phyloP scores from a whole-genome alignment of 2,329 filamentous ascomycete genomes.

The Nannizzia gypsea region DNA sequence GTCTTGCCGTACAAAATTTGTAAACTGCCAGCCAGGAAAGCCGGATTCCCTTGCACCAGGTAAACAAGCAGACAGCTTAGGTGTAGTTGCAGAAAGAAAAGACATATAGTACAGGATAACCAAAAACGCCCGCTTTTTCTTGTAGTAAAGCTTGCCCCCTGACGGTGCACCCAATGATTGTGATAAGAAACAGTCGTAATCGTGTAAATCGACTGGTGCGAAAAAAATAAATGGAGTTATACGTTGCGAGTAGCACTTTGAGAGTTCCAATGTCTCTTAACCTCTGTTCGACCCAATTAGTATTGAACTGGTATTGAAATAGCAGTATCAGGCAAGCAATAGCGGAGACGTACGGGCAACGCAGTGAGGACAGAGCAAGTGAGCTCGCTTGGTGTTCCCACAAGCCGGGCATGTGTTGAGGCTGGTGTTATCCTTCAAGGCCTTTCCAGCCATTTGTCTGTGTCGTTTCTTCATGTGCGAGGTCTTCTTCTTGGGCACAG shows the following conservation, averaged over 20 bases:
- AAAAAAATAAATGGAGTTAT: neutral
- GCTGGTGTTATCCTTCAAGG: constrained; percentile 74
- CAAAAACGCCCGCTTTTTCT: constrained; percentile 3
- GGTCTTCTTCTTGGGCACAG: constrained; percentile 97
- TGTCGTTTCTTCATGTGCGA: constrained; percentile 92
- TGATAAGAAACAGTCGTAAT: neutral
- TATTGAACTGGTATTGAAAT: neutral
- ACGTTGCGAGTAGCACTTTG: neutral
- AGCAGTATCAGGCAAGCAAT: neutral
- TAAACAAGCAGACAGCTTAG: neutral
- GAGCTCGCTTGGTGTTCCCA: constrained; percentile 75
- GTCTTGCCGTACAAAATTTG: neutral
- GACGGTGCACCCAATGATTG: neutral
- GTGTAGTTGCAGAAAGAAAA: neutral
- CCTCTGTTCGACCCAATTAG: neutral
- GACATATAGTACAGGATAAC: neutral
- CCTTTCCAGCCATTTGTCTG: constrained; percentile 91
- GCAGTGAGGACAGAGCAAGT: constrained; percentile 79
- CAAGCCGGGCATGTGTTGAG: constrained; percentile 85
- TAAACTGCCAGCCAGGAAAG: neutral
- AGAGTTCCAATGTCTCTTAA: neutral
- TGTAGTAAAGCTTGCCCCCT: neutral
- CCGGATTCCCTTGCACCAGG: neutral
- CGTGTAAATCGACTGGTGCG: neutral
- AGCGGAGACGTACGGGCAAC: constrained; percentile 50